phyloP scores from a whole-genome alignment of 1,284 basidiomycete genomes.

The Trichosporon faecale region DNA sequence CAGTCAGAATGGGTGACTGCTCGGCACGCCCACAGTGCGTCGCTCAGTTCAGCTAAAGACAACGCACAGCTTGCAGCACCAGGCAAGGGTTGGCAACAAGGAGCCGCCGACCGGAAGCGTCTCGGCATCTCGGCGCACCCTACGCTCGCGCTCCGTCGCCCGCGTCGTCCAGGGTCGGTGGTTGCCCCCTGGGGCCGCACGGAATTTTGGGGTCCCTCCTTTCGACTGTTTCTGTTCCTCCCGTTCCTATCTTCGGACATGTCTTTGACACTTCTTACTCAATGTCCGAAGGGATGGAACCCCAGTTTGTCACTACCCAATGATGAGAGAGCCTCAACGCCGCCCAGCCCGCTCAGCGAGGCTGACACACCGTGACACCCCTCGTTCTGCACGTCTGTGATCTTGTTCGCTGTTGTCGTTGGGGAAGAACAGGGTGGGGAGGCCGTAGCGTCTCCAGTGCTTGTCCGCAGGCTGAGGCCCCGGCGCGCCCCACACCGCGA shows the following conservation, averaged over 20 bases:
- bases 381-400: neutral
- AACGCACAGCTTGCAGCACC: neutral
- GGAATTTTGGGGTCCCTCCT: slow-evolving; percentile 2
- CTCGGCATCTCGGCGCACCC: neutral
- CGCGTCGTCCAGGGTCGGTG: neutral
- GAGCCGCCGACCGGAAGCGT: neutral
- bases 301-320: neutral
- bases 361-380: slow-evolving; percentile 5
- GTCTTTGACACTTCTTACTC: neutral
- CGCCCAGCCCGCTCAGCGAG: neutral
- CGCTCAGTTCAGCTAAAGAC: too few relatives aligned
- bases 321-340: neutral
- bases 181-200: neutral
- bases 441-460: neutral
- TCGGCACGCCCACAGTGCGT: too few relatives aligned
- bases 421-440: neutral
- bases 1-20: too few relatives aligned
- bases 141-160: neutral
- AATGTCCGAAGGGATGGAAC: neutral
- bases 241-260: neutral
- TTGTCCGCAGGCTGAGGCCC: neutral
- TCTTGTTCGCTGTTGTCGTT: neutral
- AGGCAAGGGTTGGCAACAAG: neutral
- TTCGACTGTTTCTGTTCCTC: neutral
- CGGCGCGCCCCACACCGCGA: neutral